Base-by-base conservation (phyloP, 225 moss, liverwort and hornwort species). In the Physcomitrellopsis africana region DNA sequence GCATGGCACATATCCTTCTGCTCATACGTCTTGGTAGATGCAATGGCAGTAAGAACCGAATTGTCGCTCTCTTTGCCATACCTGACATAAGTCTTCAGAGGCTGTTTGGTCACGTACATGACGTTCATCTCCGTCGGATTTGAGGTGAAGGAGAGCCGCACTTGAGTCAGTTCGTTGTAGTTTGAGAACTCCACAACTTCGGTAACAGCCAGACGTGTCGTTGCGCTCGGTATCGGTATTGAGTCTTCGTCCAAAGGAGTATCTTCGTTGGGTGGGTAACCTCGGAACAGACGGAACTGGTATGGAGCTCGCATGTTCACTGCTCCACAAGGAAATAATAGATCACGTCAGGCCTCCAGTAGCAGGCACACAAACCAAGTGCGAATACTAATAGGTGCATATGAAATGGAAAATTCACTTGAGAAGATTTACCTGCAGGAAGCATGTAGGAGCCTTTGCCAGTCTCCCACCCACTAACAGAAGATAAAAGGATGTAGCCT, bases 91-190 rank as follows among this genome's bases (percentile, higher is more conserved):
- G 85, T 80, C 14, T 65, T 24, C 66, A 91, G 74, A 24, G 60
- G 72, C 11, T 92, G 91, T 70, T 86, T 82, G 3, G 96, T 96
- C 44, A 94, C 92, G 51, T 79, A 96, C 91, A 94, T 92, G 44
- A 96, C 96, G 52, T 73, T 58, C 92, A 96, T 92, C 67, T 92
- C 94, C 37, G 60, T 81, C 14, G 86, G 88, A 23, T 80, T 60
- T 7, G 90, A 85, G 51, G 94, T 96, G 61, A 92, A 81, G 4
- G 96, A 90, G 19, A 96, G 85, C 62, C 91, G 96, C 70, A 94
- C 85, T 81, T 96, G 96, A 20, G 94, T 94, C 19, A 92, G 89
- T 48, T 96, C 96, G 58, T 96, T 94, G 77, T 85, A 96, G 70
- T 89, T 92, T 10, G 60, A 59, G 47, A 96, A 96, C 8, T 60